A percentile compares a stretch with the other conserved stretches of the same genome.
Evolutionary conservation across 2,329 filamentous ascomycete species (phyloP).

Genomic region (Verticillium nubilum): DNA sequence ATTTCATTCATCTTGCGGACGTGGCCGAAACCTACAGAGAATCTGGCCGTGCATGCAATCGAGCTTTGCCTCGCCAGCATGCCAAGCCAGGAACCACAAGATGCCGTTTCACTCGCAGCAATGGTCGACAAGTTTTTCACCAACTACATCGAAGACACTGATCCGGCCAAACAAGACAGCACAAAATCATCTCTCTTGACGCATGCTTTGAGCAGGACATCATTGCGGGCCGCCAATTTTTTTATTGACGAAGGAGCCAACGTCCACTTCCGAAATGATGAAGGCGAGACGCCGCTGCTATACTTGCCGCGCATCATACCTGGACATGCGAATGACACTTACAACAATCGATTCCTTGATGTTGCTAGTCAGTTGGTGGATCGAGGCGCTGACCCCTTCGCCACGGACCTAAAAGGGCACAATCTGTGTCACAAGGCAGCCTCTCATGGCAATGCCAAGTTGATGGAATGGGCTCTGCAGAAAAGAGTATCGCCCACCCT

Average conservation of each 20-base stretch:
- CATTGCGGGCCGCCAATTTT: not conserved
- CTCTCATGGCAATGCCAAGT: not conserved
- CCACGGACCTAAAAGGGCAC: not conserved
- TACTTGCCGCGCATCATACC: not conserved
- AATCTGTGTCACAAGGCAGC: not conserved
- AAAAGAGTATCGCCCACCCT: not conserved
- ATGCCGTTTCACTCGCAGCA: not conserved
- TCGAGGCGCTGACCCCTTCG: not conserved
- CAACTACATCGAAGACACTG: not conserved
- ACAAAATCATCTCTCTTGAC: not conserved
- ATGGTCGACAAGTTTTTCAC: not conserved
- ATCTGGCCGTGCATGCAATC: not conserved
- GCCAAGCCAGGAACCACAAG: not conserved
- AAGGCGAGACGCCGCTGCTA: not conserved
- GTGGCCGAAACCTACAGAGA: not conserved
- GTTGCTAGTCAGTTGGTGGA: not conserved
- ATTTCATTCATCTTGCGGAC: not conserved
- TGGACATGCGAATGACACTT: not conserved
- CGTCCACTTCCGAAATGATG: not conserved
- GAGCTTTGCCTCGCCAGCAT: not conserved
- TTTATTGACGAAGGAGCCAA: not conserved
- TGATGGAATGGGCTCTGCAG: not conserved
- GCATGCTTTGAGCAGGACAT: not conserved
- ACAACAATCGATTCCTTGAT: not conserved
- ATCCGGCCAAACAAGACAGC: not conserved